Evolutionary conservation across 2,329 filamentous ascomycete species (phyloP), one percentile per base, ranked within the genome.

Genomic region (Phyllachora maydis): DNA sequence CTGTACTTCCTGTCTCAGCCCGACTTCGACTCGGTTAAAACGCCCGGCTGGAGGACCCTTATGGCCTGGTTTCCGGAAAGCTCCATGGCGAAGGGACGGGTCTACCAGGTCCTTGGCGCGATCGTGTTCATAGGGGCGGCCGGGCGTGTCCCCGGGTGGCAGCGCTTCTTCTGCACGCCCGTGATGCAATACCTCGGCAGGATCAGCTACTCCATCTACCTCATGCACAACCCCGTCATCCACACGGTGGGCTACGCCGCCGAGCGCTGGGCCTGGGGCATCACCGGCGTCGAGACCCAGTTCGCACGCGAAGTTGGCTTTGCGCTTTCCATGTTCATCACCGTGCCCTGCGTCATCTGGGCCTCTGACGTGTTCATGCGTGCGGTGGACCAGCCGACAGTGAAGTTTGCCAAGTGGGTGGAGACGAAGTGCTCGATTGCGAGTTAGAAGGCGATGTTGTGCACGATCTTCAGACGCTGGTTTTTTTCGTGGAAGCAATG

Each of bases 191-290:
- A 69, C 40, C 45, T 70, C 5, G 65, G 65, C 28, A 56, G 56
- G 36, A 58, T 70, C 32, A 67, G 60, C 24, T 71, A 65, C 36
- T 56, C 61, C 23, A 37, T 71, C 14, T 71, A 71, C 38, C 51
- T 71, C 9, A 58, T 68, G 47, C 65, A 71, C 36, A 61, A 63
- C 1, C 58, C 60, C 4, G 50, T 57, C 3, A 50, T 59, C 35
- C 60, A 65, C 33, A 52, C 53, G 3, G 33, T 58, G 11, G 62
- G 62, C 8, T 66, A 64, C 32, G 45, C 52, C 16, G 52, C 55
- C 28, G 50, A 65, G 35, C 49, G 47, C 16, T 49, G 51, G 42
- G 55, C 49, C 1, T 65, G 54, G 40, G 37, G 40, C 8, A 19
- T 57, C 18, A 62, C 53, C 0, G 61, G 60, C 5, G 43, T 43